phyloP scores from a whole-genome alignment of 805 yeast species.

The Yarrowia alimentaria region DNA sequence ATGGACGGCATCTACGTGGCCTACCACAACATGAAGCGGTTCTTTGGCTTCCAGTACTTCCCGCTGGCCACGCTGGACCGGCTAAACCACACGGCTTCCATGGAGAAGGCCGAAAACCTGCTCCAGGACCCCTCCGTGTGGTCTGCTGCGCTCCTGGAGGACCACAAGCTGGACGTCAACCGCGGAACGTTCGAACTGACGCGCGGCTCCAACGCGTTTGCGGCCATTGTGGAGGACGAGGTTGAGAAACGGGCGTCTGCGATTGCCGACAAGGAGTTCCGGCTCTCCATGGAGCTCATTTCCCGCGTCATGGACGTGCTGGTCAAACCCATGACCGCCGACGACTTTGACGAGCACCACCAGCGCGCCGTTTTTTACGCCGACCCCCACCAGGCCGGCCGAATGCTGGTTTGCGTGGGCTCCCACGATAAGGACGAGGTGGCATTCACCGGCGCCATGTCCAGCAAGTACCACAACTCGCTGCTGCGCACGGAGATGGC shows the following conservation, averaged over 20 bases:
- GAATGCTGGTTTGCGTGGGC: conserved; percentile 12
- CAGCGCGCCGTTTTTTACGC: conserved; percentile 13
- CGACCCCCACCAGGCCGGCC: conserved; percentile 13
- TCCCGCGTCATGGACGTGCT: conserved; percentile 43
- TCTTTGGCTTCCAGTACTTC: conserved; percentile 89
- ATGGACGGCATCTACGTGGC: conserved; percentile 97
- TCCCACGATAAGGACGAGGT: conserved; percentile 8
- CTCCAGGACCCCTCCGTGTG: conserved; percentile 8
- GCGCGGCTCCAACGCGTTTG: not conserved
- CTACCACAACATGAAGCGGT: conserved; percentile 73
- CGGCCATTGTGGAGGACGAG: conserved; percentile 5
- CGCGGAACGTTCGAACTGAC: not conserved
- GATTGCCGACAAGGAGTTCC: conserved; percentile 67
- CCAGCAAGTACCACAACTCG: not conserved
- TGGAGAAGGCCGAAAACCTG: not conserved
- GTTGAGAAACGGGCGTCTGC: conserved; percentile 39
- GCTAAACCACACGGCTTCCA: conserved; percentile 45
- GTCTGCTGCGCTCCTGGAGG: not conserved
- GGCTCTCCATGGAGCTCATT: conserved; percentile 53
- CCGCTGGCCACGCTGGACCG: conserved; percentile 72
- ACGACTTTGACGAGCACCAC: conserved; percentile 8
- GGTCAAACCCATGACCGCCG: not conserved
- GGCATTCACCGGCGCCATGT: not conserved
- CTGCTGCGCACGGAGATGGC: conserved; percentile 9
- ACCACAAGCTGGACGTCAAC: not conserved